These are phyloP conservation scores for Nothophaeocryptopus gaeumannii DNA, from an alignment of 2,329 filamentous ascomycete species.

Conservation along the genomic window DNA sequence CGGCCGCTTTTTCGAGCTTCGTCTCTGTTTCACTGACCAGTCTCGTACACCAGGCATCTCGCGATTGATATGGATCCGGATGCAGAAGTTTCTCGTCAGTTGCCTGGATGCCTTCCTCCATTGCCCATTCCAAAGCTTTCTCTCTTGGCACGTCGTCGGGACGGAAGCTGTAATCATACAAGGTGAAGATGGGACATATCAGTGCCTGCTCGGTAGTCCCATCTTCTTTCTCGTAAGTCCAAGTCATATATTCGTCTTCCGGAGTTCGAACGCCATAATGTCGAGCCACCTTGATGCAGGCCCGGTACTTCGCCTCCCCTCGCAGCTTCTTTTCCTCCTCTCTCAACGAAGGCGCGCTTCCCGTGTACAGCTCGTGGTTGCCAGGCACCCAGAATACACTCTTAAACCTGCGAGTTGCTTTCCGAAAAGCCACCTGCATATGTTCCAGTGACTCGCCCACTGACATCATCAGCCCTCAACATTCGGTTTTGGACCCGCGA, in stretches of 20 bases:
- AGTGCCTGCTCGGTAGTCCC: conserved; percentile 50
- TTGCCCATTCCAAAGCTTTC: conserved; percentile 47
- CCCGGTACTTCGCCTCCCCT: conserved; percentile 55
- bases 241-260: conserved; percentile 54
- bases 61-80: conserved; percentile 44
- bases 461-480: conserved; percentile 22
- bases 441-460: conserved; percentile 36
- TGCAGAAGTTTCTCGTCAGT: conserved; percentile 48
- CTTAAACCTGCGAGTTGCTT: conserved; percentile 43
- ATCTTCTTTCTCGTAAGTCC: conserved; percentile 41
- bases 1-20: conserved; percentile 38
- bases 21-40: conserved; percentile 41
- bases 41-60: conserved; percentile 46
- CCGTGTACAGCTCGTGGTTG: conserved; percentile 58
- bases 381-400: conserved; percentile 57
- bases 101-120: conserved; percentile 45
- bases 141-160: conserved; percentile 50
- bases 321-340: conserved; percentile 37
- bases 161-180: conserved; percentile 60
- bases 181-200: conserved; percentile 56
- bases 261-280: conserved; percentile 54
- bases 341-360: conserved; percentile 38
- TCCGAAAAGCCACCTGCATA: conserved; percentile 39
- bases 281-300: conserved; percentile 54
- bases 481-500: background rate